These are phyloP conservation scores for Neohortaea acidophila DNA, from an alignment of 495 filamentous ascomycete species.

Conservation along the genomic window DNA sequence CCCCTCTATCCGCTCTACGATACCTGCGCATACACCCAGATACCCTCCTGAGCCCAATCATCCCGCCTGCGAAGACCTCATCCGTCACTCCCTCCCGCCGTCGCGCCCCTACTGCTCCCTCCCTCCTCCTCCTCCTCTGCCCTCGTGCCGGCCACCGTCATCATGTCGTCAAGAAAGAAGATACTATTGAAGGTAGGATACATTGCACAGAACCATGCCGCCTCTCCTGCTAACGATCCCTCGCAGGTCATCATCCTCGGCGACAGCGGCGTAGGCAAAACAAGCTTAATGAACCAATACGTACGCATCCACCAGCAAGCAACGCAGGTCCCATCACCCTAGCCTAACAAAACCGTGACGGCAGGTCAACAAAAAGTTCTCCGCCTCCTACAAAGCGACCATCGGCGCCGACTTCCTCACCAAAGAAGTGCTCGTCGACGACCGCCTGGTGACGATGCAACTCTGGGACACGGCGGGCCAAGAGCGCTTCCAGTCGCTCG, in stretches of 20 bases:
- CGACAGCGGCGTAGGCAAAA: constrained; percentile 97
- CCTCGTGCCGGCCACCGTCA: no score
- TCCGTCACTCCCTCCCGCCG: no score
- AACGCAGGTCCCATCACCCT: neutral
- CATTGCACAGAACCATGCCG: neutral
- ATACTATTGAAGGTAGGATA: constrained; percentile 72
- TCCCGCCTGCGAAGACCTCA: no score
- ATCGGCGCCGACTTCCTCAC: constrained; percentile 98
- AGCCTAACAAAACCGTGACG: constrained; percentile 4
- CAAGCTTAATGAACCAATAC: constrained; percentile 99
- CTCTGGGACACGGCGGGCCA: constrained; percentile 98
- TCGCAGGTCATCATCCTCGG: constrained; percentile 89
- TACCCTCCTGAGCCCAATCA: no score
- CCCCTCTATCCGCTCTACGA: no score
- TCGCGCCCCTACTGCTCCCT: neutral
- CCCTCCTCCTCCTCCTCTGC: neutral
- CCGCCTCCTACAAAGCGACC: constrained; percentile 97
- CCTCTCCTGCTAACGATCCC: constrained; percentile 6
- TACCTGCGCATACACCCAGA: no score
- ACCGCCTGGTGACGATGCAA: constrained; percentile 97
- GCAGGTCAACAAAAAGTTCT: constrained; percentile 99
- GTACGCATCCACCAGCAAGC: constrained; percentile 39
- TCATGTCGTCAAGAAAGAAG: constrained; percentile 92
- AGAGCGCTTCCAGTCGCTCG: constrained; percentile 92
- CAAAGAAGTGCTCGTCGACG: constrained; percentile 93